Conservation (phyloP, 139 green algal genomes). For the Yamagishiella unicocca region DNA sequence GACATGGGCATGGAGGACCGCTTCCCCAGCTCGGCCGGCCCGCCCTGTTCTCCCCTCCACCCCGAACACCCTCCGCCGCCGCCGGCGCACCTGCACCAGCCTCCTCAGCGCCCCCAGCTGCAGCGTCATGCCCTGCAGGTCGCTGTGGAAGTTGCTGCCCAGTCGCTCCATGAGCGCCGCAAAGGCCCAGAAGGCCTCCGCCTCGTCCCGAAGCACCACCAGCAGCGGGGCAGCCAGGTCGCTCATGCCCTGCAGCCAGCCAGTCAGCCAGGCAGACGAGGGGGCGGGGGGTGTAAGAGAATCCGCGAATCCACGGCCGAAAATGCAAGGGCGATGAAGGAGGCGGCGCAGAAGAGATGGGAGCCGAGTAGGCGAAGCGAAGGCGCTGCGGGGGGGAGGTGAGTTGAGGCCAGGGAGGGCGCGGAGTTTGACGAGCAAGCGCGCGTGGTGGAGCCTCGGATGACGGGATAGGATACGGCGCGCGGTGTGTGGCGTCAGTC, state of each 20-base stretch:
- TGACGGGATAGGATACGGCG: too few species aligned
- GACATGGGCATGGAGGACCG: neutral
- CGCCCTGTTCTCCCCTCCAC: neutral
- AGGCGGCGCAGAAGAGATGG: too few species aligned
- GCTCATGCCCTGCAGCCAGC: constrained; percentile 80
- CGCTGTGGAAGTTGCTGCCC: constrained; percentile 83
- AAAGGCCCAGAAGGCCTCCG: constrained; percentile 78
- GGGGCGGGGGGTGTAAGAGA: too few species aligned
- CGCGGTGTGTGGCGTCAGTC: too few species aligned
- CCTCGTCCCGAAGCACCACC: constrained; percentile 72
- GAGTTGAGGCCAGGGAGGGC: too few species aligned
- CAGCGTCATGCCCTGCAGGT: constrained; percentile 86
- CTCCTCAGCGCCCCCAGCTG: constrained; percentile 83
- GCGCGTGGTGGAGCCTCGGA: too few species aligned
- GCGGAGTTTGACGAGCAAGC: too few species aligned
- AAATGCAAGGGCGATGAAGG: too few species aligned
- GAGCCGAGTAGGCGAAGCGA: too few species aligned
- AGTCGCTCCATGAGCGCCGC: constrained; percentile 82
- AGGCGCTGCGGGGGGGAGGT: neutral
- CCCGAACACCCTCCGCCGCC: neutral
- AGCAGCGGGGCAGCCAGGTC: constrained; percentile 86
- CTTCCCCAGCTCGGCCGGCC: neutral
- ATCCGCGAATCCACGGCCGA: too few species aligned
- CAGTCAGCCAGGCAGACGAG: too few species aligned
- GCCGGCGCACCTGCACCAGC: constrained; percentile 73